Evolutionary conservation across 352 stramenopile genomes (phyloP).

Genomic region (Salisapilia sapeloensis): DNA sequence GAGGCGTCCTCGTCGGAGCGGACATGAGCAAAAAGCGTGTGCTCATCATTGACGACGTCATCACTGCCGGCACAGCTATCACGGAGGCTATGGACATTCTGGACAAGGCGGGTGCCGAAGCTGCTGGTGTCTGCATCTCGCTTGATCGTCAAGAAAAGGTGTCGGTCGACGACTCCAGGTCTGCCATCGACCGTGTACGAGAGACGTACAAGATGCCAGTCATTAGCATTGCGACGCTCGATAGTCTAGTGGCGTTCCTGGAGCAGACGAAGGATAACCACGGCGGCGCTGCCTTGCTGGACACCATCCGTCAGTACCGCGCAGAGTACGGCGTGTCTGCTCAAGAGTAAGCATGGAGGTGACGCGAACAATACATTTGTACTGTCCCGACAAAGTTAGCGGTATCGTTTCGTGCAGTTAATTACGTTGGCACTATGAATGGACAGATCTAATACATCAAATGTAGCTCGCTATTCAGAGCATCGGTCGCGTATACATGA

Average conservation of each 20-base stretch:
- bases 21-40: slow-evolving; percentile 92
- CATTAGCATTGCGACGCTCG: slow-evolving; percentile 88
- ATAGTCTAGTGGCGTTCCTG: slow-evolving; percentile 86
- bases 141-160: slow-evolving; percentile 96
- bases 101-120: slow-evolving; percentile 78
- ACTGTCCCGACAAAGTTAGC: too few species aligned
- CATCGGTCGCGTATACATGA: too few species aligned
- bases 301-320: slow-evolving; percentile 58
- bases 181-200: slow-evolving; percentile 87
- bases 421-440: too few species aligned
- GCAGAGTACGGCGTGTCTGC: slow-evolving; percentile 43
- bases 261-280: slow-evolving; percentile 28
- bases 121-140: slow-evolving; percentile 93
- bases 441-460: too few species aligned
- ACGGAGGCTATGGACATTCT: slow-evolving; percentile 88
- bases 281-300: slow-evolving; percentile 37
- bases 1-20: slow-evolving; percentile 90
- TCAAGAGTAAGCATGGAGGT: not conserved
- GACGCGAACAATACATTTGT: too few species aligned
- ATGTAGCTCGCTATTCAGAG: too few species aligned
- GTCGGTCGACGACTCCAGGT: slow-evolving; percentile 83
- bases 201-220: slow-evolving; percentile 85
- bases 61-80: slow-evolving; percentile 97
- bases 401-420: too few species aligned
- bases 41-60: slow-evolving; percentile 99